Percentiles rank a stretch among this genome's conserved stretches.
phyloP scores from a whole-genome alignment of 495 filamentous ascomycete species.

The Penicillium flavigenum region DNA sequence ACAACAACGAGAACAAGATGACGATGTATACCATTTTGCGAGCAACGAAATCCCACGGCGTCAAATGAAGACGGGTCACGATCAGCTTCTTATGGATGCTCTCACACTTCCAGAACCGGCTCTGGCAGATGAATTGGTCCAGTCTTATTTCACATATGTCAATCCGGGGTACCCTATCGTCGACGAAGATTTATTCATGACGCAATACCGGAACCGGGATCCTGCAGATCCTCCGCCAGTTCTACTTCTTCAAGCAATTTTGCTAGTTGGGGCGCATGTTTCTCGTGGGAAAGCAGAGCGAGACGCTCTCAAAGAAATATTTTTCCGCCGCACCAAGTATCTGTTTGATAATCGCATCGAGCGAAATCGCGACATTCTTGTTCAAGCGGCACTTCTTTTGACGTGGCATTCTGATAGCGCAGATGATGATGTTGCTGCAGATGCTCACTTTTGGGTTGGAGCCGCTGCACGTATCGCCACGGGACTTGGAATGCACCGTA shows the following conservation, averaged over 20 bases:
- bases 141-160: slow-evolving; percentile 47
- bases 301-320: slow-evolving; percentile 46
- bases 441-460: slow-evolving; percentile 52
- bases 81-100: slow-evolving; percentile 50
- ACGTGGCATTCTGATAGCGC: slow-evolving; percentile 51
- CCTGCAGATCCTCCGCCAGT: slow-evolving; percentile 47
- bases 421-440: slow-evolving; percentile 50
- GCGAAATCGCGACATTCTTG: slow-evolving; percentile 49
- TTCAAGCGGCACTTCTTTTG: slow-evolving; percentile 47
- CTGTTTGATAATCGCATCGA: slow-evolving; percentile 51
- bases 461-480: slow-evolving; percentile 49
- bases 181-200: slow-evolving; percentile 49
- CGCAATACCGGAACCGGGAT: slow-evolving; percentile 49
- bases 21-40: slow-evolving; percentile 49
- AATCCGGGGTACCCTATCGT: slow-evolving; percentile 48
- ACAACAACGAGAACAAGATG: slow-evolving; percentile 47
- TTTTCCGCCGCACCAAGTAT: slow-evolving; percentile 50
- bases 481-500: slow-evolving; percentile 51
- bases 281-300: slow-evolving; percentile 42
- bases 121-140: slow-evolving; percentile 47
- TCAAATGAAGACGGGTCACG: slow-evolving; percentile 46
- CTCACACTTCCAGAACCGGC: slow-evolving; percentile 46
- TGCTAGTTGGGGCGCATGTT: slow-evolving; percentile 48
- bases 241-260: slow-evolving; percentile 46
- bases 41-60: slow-evolving; percentile 49